These are phyloP conservation scores for Talaromyces pinophilus DNA, from an alignment of 2,329 filamentous ascomycete genomes.

Conservation along the genomic window DNA sequence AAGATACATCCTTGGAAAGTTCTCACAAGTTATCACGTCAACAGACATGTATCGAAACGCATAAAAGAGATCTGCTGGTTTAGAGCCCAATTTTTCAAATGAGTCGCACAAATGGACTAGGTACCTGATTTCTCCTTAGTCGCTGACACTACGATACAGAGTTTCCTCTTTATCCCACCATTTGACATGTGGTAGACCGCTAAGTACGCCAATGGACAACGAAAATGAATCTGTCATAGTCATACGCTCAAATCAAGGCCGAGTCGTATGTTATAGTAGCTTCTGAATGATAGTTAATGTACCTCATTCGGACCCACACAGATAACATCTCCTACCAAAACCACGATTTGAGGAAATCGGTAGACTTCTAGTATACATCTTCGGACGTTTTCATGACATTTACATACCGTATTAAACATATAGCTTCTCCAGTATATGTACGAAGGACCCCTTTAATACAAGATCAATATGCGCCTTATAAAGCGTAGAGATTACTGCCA, in stretches of 20 bases:
- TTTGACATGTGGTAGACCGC: conserved; percentile 28
- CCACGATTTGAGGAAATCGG: too few relatives aligned
- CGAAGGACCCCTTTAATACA: conserved; percentile 24
- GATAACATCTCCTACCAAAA: conserved; percentile 26
- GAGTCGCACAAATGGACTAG: conserved; percentile 22
- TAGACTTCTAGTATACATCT: not conserved
- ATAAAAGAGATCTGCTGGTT: conserved; percentile 26
- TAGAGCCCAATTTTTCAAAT: conserved; percentile 23
- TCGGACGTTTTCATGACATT: not conserved
- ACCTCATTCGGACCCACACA: conserved; percentile 28
- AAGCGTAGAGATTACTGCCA: conserved; percentile 29
- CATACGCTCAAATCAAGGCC: not conserved
- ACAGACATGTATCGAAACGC: conserved; percentile 30
- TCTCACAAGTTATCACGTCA: conserved; percentile 27
- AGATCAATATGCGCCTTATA: conserved; percentile 35
- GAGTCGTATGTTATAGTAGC: not conserved
- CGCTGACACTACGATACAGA: conserved; percentile 25
- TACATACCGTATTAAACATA: conserved; percentile 26
- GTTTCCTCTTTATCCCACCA: conserved; percentile 29
- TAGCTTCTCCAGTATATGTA: conserved; percentile 24
- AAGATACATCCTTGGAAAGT: not conserved
- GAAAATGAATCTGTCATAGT: conserved; percentile 28
- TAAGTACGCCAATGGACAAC: conserved; percentile 26
- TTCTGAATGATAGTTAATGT: conserved; percentile 13
- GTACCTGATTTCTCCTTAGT: conserved; percentile 16